Base-by-base conservation (phyloP, 2,329 filamentous ascomycete species). In the Curvularia eragrostidis region DNA sequence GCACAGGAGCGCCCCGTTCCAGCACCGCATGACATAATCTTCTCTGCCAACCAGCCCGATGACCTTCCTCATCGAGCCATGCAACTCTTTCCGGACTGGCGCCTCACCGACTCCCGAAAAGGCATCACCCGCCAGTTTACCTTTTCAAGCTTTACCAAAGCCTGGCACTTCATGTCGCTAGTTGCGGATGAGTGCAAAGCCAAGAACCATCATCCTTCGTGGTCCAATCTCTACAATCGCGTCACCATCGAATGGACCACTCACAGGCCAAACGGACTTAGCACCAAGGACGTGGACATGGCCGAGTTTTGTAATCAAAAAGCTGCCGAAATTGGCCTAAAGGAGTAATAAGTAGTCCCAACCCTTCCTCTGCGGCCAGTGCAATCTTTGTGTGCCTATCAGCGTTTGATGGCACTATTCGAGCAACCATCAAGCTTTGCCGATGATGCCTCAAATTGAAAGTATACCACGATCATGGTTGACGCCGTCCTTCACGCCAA, bases 191-290 rank as follows among this genome's bases (percentile, higher is more conserved):
- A 76, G 49, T 75, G 71, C 56, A 75, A 75, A 49, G 55, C 48
- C 26, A 67, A 71, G 49, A 64, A 64, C 15, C 74, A 76, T 38
- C 74, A 76, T 54, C 74, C 74, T 2, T 66, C 65, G 3, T 76
- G 73, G 73, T 66, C 67, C 26, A 76, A 76, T 52, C 38, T 71
- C 23, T 75, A 75, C 56, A 75, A 73, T 32, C 43, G 63, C 42
- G 73, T 75, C 8, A 71, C 63, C 3, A 51, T 76, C 8, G 72
- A 74, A 48, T 76, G 74, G 73, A 75, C 72, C 5, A 76, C 74
- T n/a, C 73, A 76, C 34, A 62, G 56, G n/a, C 72, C 74, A 2
- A 58, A 69, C 32, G 74, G 74, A 1, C 62, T 76, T 19, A 75
- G 72, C 46, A 61, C 69, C 54, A 75, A 75, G 53, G 74, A 76